Base-by-base conservation (phyloP, 345 rosid species). In the Lenwebbia sp. region DNA sequence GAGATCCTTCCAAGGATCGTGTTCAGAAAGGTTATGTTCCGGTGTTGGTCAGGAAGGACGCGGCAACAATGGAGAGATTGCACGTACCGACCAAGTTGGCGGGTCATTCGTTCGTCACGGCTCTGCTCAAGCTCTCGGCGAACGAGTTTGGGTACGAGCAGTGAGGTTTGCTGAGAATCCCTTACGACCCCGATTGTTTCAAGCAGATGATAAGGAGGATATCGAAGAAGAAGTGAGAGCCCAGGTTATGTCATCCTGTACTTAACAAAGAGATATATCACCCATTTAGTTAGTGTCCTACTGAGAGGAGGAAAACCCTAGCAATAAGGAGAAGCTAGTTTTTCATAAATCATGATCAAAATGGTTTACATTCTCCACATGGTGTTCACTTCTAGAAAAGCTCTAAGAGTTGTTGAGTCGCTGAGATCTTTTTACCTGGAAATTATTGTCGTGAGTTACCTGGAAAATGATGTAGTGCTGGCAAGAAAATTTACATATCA, bases 21-120 rank as follows among this genome's bases (percentile, higher is more conserved):
- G 84, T 50, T 14, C 86, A 75, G 56, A 90, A 90, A 83, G 91
- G 91, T 8, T 88, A 84, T 33, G 78, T 88, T 22, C 91, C 91
- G n/a, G 84, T 90, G 82, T 54, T 90, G 51, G 91, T 87, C 2
- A 90, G 91, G n/a, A 83, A 49, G 65, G 86, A 83, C 3, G 89
- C 65, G 10, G 85, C 60, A 52, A 51, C 19, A 55, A 87, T 82
- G 87, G 89, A 87, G 88, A 88, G 89, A 50, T 33, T 90, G 4
- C 30, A 55, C 78, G 4, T 90, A 23, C 91, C 90, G 13, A 84
- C 89, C 54, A 87, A 88, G 90, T 30, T 90, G 76, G 41, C 88
- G 81, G 83, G 86, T 19, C 90, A 90, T 74, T 89, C 88, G 3
- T 54, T 70, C 55, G 70, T 90, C 6, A 87, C 82, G n/a, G 51